Conservation (phyloP, 345 rosid species). For the Gossypium turneri region DNA sequence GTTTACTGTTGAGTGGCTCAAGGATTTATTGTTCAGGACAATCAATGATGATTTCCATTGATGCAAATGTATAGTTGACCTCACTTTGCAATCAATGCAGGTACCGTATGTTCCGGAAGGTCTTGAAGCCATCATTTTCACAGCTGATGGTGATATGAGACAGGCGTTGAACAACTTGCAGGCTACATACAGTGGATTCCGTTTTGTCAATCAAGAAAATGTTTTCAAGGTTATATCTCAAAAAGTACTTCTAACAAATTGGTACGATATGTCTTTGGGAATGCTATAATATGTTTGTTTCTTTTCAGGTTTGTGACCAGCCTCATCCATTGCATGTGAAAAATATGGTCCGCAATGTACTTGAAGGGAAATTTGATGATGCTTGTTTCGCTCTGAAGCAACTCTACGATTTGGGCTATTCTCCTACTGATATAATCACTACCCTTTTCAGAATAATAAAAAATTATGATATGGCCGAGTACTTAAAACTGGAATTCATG, state of each 20-base stretch:
- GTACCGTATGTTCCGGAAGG: conserved; percentile 94
- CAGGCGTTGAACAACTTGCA: conserved; percentile 96
- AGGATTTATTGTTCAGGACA: neutral
- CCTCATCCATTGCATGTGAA: conserved; percentile 96
- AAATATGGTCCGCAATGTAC: conserved; percentile 74
- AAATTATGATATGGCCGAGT: conserved; percentile 89
- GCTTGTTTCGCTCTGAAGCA: conserved; percentile 87
- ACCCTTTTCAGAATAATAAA: conserved; percentile 90
- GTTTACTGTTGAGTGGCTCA: neutral
- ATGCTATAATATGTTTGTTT: conserved; percentile 2
- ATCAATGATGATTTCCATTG: neutral
- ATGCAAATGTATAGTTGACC: conserved; percentile 8
- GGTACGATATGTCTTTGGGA: neutral
- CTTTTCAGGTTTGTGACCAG: conserved; percentile 83
- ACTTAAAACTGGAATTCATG: conserved; percentile 91
- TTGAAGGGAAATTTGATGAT: conserved; percentile 82
- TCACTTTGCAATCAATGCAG: conserved; percentile 39
- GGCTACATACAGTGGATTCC: conserved; percentile 91
- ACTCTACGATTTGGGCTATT: conserved; percentile 87
- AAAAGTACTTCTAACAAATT: neutral
- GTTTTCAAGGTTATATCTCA: conserved; percentile 75
- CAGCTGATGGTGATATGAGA: conserved; percentile 99
- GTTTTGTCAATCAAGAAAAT: conserved; percentile 88
- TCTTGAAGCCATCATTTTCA: conserved; percentile 93
- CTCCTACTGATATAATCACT: conserved; percentile 95